Conservation (phyloP, 371 early-diverging fungal species). For the Dichotomocladium elegans region DNA sequence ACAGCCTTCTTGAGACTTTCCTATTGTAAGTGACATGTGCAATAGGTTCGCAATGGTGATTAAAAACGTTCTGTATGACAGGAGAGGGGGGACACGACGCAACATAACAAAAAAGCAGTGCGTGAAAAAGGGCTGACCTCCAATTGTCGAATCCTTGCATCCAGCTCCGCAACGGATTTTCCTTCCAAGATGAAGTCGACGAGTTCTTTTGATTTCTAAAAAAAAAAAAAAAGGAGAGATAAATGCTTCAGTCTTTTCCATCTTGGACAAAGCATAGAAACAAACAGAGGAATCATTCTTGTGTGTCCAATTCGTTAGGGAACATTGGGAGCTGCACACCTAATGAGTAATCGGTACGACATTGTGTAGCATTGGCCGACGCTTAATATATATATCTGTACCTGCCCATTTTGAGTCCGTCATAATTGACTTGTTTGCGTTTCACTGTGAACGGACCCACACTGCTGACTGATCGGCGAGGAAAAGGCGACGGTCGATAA, state of each 20-base stretch:
- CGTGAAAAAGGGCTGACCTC: too few relatives aligned
- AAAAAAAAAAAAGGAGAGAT: too few relatives aligned
- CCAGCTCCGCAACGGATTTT: conserved; percentile 2
- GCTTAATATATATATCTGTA: conserved; percentile 2
- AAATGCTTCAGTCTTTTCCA: too few relatives aligned
- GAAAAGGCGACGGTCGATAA: not conserved
- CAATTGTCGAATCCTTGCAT: conserved; percentile 3
- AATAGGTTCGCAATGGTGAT: not conserved
- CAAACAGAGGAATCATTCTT: conserved; percentile 9
- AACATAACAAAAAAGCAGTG: too few relatives aligned
- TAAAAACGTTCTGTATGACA: not conserved
- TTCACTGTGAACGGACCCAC: conserved; percentile 16
- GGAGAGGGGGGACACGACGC: too few relatives aligned
- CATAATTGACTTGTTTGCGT: conserved; percentile 33
- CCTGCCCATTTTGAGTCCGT: conserved; percentile 21
- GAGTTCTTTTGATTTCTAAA: too few relatives aligned
- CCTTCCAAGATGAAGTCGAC: conserved; percentile 2
- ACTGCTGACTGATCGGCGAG: conserved; percentile 3
- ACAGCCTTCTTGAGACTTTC: conserved; percentile 5
- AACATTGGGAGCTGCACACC: conserved; percentile 11
- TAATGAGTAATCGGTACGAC: too few relatives aligned
- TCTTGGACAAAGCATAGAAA: too few relatives aligned
- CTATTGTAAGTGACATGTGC: not conserved
- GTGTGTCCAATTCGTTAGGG: conserved; percentile 6
- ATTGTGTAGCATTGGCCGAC: not conserved